Evolutionary conservation across 805 yeast genomes (phyloP).

Genomic region (Debaryomyces maramus): DNA sequence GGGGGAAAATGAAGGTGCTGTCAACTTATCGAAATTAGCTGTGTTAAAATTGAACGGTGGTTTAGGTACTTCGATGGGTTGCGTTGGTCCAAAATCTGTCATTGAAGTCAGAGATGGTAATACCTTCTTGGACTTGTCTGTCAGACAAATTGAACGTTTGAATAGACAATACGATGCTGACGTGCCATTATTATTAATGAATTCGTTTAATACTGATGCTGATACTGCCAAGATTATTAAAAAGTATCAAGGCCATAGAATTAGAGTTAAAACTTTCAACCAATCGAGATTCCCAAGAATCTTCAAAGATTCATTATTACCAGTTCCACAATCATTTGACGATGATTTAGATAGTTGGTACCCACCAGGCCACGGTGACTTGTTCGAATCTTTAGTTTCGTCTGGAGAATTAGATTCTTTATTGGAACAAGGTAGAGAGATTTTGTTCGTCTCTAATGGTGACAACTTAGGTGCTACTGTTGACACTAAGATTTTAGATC

Average conservation of each 20-base stretch:
- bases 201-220: constrained; percentile 95
- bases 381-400: constrained; percentile 84
- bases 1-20: constrained; percentile 27
- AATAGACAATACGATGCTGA: constrained; percentile 88
- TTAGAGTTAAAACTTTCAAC: constrained; percentile 92
- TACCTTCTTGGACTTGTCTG: constrained; percentile 92
- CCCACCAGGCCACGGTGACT: constrained; percentile 99
- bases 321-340: constrained; percentile 78
- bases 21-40: constrained; percentile 77
- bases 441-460: constrained; percentile 94
- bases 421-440: constrained; percentile 90
- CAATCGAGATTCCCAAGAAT: constrained; percentile 98
- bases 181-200: constrained; percentile 95
- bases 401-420: constrained; percentile 91
- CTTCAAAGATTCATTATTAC: constrained; percentile 90
- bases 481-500: constrained; percentile 83
- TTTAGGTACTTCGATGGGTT: constrained; percentile 98
- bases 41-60: constrained; percentile 98
- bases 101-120: constrained; percentile 99
- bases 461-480: constrained; percentile 99
- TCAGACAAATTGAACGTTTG: constrained; percentile 93
- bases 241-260: constrained; percentile 95
- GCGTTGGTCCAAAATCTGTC: constrained; percentile 98
- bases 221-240: constrained; percentile 95
- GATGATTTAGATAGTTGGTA: constrained; percentile 90